Evolutionary conservation across 2,329 filamentous ascomycete species (phyloP), one percentile per base, ranked within the genome.

Genomic region (Pseudocercospora fijiensis): DNA sequence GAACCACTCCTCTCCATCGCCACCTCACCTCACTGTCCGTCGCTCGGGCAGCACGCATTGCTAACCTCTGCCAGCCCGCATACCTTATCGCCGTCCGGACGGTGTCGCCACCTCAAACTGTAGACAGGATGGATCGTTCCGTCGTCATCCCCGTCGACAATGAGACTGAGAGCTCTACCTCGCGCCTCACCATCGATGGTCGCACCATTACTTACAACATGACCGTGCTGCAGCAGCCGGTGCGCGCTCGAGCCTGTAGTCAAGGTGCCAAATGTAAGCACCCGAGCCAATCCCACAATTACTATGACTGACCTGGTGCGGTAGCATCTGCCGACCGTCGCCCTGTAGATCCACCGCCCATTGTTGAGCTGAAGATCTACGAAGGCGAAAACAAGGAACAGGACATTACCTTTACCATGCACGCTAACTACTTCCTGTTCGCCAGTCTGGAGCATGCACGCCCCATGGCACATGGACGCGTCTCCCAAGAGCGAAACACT

Each of bases 341-440:
- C 60, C 93, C 94, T 20, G 93, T 97, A 66, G 94, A 97, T 77
- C 93, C 91, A 65, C 95, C 95, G 2, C 95, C 95, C 0, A 95
- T 99, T 61, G 92, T 98, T 43, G 91, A 96, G 78, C 83, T 99
- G 66, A 89, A 89, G 69, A 90, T 98, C 68, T 92, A 88, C 71
- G 90, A 96, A 74, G 90, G 89, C 59, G 76, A 78, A 18, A 67
- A 78, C 9, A 76, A 80, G 26, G 76, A 79, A 16, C 82, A 70
- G 41, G 85, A 87, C 26, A 82, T 87, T 73, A 98, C 95, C 1
- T 96, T 96, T 73, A 85, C 87, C 64, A 96, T 97, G 82, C 94
- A 96, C 75, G 93, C 93, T 75, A 96, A 96, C 79, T 98, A 98
- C 85, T 98, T 99, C 80, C 88, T 98, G 45, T 98, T 92, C 73